A percentile compares a stretch with the other conserved stretches of the same genome.
phyloP scores from a whole-genome alignment of 805 yeast species.

The Ogataea salicorniae region DNA sequence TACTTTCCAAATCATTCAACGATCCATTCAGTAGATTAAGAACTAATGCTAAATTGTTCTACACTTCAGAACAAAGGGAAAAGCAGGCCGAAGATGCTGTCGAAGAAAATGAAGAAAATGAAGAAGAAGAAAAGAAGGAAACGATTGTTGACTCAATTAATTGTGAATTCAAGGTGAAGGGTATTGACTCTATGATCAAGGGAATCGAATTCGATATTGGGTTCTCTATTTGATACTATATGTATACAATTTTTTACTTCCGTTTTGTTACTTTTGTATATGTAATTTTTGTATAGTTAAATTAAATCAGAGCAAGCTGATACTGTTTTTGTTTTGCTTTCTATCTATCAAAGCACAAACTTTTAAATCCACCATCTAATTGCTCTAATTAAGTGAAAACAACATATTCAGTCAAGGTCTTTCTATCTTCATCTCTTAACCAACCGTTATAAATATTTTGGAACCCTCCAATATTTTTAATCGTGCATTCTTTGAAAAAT shows the following conservation, averaged over 20 bases:
- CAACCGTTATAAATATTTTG: slow-evolving; percentile 40
- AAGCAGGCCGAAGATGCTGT: slow-evolving; percentile 47
- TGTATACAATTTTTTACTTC: not conserved
- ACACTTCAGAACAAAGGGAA: slow-evolving; percentile 50
- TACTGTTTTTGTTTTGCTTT: not conserved
- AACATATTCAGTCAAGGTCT: slow-evolving; percentile 40
- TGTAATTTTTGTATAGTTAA: too few species aligned
- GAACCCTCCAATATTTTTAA: slow-evolving; percentile 47
- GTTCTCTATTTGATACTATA: slow-evolving; percentile 11
- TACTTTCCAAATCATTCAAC: slow-evolving; percentile 35
- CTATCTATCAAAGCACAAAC: too few species aligned
- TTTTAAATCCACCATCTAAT: not conserved
- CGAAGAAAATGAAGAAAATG: slow-evolving; percentile 35
- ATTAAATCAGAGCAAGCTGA: too few species aligned
- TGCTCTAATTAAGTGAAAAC: slow-evolving; percentile 18
- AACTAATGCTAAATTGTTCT: slow-evolving; percentile 82
- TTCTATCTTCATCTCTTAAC: slow-evolving; percentile 50
- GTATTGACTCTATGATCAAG: slow-evolving; percentile 29
- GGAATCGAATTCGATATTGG: slow-evolving; percentile 26
- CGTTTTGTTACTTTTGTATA: not conserved
- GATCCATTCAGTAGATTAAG: slow-evolving; percentile 90
- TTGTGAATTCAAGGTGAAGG: slow-evolving; percentile 25
- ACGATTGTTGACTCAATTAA: slow-evolving; percentile 29
- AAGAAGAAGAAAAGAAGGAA: slow-evolving; percentile 38
- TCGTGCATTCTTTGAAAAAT: slow-evolving; percentile 54